Percentiles rank a stretch among this genome's conserved stretches.
These are phyloP conservation scores for Parathielavia hyrcaniae DNA, from an alignment of 495 filamentous ascomycete genomes.

Conservation along the genomic window DNA sequence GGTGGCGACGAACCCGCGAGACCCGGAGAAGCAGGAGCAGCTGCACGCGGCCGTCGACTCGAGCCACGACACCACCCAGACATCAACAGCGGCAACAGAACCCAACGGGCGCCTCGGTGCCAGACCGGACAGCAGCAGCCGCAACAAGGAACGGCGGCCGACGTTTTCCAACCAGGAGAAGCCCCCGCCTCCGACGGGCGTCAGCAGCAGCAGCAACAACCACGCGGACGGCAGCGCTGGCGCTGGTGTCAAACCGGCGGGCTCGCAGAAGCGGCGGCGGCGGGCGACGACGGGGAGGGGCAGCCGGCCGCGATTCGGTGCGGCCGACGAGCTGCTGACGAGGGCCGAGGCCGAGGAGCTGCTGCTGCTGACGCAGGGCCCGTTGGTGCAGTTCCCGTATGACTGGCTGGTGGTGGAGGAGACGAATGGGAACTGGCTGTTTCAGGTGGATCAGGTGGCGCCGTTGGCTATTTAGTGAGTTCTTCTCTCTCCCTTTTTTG, in stretches of 20 bases:
- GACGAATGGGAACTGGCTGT: conserved; percentile 90
- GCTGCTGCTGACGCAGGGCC: conserved; percentile 75
- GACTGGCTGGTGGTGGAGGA: conserved; percentile 92
- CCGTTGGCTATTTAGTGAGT: conserved; percentile 97
- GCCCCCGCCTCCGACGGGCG: conserved; percentile 29
- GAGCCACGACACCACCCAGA: conserved; percentile 17
- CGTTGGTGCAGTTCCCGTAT: conserved; percentile 87
- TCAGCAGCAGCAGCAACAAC: conserved; percentile 15
- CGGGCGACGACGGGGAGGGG: conserved; percentile 75
- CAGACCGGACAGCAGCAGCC: conserved; percentile 24
- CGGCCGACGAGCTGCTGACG: conserved; percentile 58
- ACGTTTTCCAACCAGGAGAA: conserved; percentile 43
- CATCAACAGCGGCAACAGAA: conserved; percentile 2
- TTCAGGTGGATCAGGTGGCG: conserved; percentile 90
- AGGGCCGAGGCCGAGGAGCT: conserved; percentile 71
- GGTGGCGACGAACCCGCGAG: conserved; percentile 15
- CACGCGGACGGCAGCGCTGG: neutral
- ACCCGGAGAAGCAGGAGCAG: conserved; percentile 35
- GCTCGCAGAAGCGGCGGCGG: conserved; percentile 49
- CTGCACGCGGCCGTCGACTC: conserved; percentile 7
- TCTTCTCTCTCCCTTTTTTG: neutral
- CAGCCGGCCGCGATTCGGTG: conserved; percentile 62
- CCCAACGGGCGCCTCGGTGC: conserved; percentile 8
- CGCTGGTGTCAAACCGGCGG: conserved; percentile 16
- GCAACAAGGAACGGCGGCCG: conserved; percentile 38